These are phyloP conservation scores for Limnanthes douglasii DNA, from an alignment of 345 rosid genomes.

Conservation along the genomic window DNA sequence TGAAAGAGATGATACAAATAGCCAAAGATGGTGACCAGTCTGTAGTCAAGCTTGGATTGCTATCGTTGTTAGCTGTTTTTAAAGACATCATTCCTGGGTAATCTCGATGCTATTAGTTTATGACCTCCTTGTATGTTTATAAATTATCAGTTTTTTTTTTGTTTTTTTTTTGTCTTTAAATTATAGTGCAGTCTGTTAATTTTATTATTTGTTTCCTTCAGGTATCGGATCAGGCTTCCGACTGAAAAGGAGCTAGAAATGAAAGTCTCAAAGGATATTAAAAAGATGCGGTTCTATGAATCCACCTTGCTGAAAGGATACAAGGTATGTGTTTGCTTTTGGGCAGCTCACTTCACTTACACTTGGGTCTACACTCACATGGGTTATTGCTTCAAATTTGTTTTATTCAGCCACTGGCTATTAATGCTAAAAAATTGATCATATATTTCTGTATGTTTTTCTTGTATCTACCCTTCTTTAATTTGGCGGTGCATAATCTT, in stretches of 20 bases:
- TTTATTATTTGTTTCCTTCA: slow-evolving; percentile 17
- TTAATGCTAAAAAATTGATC: too few relatives aligned
- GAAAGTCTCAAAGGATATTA: slow-evolving; percentile 93
- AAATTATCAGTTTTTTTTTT: slow-evolving; percentile 2
- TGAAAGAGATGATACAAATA: slow-evolving; percentile 65
- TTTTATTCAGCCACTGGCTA: too few relatives aligned
- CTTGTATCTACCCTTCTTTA: background rate
- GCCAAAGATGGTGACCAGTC: slow-evolving; percentile 43
- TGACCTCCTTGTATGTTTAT: background rate
- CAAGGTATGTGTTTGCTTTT: slow-evolving; percentile 81
- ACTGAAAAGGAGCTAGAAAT: slow-evolving; percentile 94
- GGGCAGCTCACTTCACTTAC: background rate
- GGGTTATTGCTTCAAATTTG: background rate
- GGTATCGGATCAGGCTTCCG: slow-evolving; percentile 94
- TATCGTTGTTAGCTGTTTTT: slow-evolving; percentile 85
- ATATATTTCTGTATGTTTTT: background rate
- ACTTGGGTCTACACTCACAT: background rate
- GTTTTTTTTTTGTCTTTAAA: background rate
- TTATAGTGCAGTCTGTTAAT: slow-evolving; percentile 1
- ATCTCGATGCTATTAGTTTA: slow-evolving; percentile 3
- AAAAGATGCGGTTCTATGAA: slow-evolving; percentile 77
- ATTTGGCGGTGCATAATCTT: too few relatives aligned
- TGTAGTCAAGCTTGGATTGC: slow-evolving; percentile 51
- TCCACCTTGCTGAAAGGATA: slow-evolving; percentile 63
- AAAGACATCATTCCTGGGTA: slow-evolving; percentile 96